Conservation (phyloP, 805 yeast species). For the Kodamaea jinghongensis region DNA sequence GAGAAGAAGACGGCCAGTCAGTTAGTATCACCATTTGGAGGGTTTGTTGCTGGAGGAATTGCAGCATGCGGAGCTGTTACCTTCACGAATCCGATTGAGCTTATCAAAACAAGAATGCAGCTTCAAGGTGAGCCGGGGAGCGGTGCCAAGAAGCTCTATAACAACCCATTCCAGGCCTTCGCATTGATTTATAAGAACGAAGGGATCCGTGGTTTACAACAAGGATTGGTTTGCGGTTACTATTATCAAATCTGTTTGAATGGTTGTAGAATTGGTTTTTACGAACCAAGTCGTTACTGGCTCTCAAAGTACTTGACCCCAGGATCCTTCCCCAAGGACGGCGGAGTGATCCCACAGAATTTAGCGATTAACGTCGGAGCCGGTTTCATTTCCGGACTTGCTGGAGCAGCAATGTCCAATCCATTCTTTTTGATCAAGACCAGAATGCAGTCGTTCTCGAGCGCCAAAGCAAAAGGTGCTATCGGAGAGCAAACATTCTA, state of each 20-base stretch:
- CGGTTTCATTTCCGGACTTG: constrained; percentile 81
- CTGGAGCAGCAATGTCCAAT: constrained; percentile 87
- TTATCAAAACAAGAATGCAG: constrained; percentile 95
- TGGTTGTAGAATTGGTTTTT: constrained; percentile 91
- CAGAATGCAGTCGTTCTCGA: constrained; percentile 92
- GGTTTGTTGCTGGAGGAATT: constrained; percentile 27
- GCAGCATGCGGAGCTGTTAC: constrained; percentile 99
- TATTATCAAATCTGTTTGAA: constrained; percentile 86
- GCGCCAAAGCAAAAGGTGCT: constrained; percentile 30
- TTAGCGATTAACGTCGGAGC: constrained; percentile 65
- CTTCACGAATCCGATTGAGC: constrained; percentile 91
- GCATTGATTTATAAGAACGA: constrained; percentile 69
- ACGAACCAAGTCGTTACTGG: constrained; percentile 76
- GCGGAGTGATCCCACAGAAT: constrained; percentile 31
- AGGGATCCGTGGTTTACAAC: constrained; percentile 84
- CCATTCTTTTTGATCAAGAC: constrained; percentile 93
- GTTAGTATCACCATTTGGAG: constrained; percentile 26
- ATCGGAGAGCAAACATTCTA: constrained; percentile 95
- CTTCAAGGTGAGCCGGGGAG: constrained; percentile 86
- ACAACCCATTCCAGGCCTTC: constrained; percentile 84
- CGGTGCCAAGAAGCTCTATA: constrained; percentile 55
- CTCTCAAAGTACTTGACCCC: constrained; percentile 58
- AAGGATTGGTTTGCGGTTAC: constrained; percentile 87
- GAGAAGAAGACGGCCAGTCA: constrained; percentile 13
- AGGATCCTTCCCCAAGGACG: constrained; percentile 2